Base-by-base conservation (phyloP, 2,329 filamentous ascomycete genomes). In the Cercospora zeina region DNA sequence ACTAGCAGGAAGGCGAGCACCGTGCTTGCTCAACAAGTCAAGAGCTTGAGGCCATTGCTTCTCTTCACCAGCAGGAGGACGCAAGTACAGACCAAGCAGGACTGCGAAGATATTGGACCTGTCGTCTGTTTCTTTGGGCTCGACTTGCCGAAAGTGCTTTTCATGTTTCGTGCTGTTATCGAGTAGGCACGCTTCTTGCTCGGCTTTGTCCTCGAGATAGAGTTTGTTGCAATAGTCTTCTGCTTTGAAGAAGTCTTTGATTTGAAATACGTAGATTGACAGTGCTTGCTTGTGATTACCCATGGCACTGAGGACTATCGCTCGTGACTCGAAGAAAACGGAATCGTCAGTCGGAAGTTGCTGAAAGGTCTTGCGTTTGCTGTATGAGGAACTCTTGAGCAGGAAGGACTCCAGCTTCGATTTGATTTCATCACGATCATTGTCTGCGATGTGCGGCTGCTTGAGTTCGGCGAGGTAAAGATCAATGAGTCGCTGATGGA, bases 141-240 rank as follows among this genome's bases (percentile, higher is more conserved):
- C 79, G n/a, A 75, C 74, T 13, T 77, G 59, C 72, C 31, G 77
- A 73, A 62, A 77, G 34, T 59, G 66, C 58, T 62, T 71, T 58
- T 66, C 65, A 53, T 72, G 68, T n/a, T 62, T 65, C 21, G 61
- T 50, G 24, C 56, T 66, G 14, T 60, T 58, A 58, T 69, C 65
- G n/a, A 69, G 24, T 11, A 70, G 64, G 54, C 66, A 70, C 16
- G 66, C 62, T 54, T 67, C 60, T 37, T 68, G 64, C 68, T 50
- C 71, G 62, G 81, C 76, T 63, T 71, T 70, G 69, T 58, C 73
- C 66, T 81, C 75, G 64, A 89, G 83, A 77, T 96, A 89, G 61
- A 93, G 85, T 64, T 87, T 87, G 77, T 97, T 97, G 80, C 95
- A 97, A 78, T 99, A 96, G 88, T 96, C 91, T 83, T 99, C 95